These are phyloP conservation scores for Oryza australiensis DNA, from an alignment of 176 grass and related monocot species.

Conservation along the genomic window DNA sequence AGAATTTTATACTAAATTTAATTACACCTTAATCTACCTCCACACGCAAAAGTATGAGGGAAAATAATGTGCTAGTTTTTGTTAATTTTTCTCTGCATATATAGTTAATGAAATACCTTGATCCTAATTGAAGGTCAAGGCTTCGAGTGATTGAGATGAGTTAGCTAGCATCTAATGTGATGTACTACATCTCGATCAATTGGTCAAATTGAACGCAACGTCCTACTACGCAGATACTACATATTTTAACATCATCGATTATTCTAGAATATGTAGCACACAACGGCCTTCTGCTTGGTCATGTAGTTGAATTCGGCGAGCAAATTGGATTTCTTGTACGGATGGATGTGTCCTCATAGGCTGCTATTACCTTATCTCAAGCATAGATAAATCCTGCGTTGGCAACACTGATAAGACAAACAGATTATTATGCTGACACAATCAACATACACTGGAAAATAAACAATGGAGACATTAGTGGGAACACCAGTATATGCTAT, in stretches of 20 bases:
- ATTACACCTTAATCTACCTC: too few relatives aligned
- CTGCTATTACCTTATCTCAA: not conserved
- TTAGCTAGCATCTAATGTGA: conserved; percentile 3
- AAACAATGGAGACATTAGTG: not conserved
- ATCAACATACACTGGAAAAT: not conserved
- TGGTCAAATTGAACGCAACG: not conserved
- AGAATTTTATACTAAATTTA: too few relatives aligned
- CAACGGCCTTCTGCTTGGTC: not conserved
- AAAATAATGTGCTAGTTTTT: too few relatives aligned
- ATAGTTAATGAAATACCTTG: not conserved
- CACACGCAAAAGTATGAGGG: too few relatives aligned
- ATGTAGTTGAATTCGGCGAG: conserved; percentile 6
- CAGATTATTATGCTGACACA: conserved; percentile 14
- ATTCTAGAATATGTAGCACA: not conserved
- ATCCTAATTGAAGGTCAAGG: conserved; percentile 11
- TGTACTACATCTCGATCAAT: not conserved
- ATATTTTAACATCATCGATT: not conserved
- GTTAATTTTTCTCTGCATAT: not conserved
- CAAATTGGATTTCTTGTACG: conserved; percentile 4
- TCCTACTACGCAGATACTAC: not conserved
- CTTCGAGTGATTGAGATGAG: not conserved
- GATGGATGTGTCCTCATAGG: not conserved
- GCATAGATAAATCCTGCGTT: not conserved
- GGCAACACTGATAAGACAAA: conserved; percentile 23
- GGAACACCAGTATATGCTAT: not conserved